These are phyloP conservation scores for Xylariaceae sp. DNA, from an alignment of 2,329 filamentous ascomycete species.

Conservation along the genomic window DNA sequence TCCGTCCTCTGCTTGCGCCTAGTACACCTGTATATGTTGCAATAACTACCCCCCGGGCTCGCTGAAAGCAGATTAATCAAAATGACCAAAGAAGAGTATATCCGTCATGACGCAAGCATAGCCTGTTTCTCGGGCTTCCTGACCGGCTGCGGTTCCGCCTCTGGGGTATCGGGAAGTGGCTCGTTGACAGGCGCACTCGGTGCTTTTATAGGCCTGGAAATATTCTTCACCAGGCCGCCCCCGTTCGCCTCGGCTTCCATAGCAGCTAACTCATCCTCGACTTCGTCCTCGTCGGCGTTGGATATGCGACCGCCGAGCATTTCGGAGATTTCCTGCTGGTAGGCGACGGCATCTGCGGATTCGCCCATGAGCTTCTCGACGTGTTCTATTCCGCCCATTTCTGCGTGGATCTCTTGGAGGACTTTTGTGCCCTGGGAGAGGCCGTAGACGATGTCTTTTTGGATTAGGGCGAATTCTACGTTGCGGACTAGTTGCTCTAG, in stretches of 20 bases:
- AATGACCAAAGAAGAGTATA: background rate
- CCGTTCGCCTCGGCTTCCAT: slow-evolving; percentile 62
- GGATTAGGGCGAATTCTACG: slow-evolving; percentile 94
- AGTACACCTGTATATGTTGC: too few species aligned
- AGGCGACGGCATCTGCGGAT: slow-evolving; percentile 83
- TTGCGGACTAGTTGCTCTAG: slow-evolving; percentile 83
- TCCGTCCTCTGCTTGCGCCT: too few species aligned
- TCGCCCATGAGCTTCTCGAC: slow-evolving; percentile 96
- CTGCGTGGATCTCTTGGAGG: slow-evolving; percentile 83
- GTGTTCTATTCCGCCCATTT: slow-evolving; percentile 92
- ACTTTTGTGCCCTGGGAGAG: slow-evolving; percentile 89
- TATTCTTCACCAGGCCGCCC: background rate
- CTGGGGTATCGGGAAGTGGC: slow-evolving; percentile 25
- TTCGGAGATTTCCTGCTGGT: slow-evolving; percentile 92
- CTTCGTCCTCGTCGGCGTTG: slow-evolving; percentile 94
- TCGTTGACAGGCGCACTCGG: slow-evolving; percentile 27
- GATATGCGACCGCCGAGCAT: slow-evolving; percentile 86
- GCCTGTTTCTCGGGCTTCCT: slow-evolving; percentile 36
- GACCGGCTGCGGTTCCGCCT: slow-evolving; percentile 12
- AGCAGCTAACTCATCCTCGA: slow-evolving; percentile 88
- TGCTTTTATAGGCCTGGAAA: too few species aligned
- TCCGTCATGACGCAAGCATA: slow-evolving; percentile 37
- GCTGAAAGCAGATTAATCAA: too few species aligned
- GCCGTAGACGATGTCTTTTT: slow-evolving; percentile 93
- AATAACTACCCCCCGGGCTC: too few species aligned